Percentiles rank a stretch among this genome's conserved stretches.
Evolutionary conservation across 1,139 yeast species (phyloP).

Genomic region (Magnusiomyces clavatus): DNA sequence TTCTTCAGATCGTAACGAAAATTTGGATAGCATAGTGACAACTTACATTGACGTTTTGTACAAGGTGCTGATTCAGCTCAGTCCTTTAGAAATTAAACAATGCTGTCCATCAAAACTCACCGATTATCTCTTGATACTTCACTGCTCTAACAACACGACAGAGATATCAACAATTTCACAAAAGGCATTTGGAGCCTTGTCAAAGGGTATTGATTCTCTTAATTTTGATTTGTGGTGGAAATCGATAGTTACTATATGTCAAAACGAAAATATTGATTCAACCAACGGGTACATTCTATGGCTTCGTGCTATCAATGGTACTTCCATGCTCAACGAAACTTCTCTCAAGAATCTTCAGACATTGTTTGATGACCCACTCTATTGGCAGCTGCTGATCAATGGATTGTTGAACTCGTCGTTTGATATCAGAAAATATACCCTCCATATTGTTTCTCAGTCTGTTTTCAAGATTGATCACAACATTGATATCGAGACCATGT

Average conservation of each 20-base stretch:
- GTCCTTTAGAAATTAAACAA: not conserved
- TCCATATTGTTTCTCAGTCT: slow-evolving; percentile 59
- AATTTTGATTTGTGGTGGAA: slow-evolving; percentile 14
- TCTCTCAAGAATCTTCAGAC: slow-evolving; percentile 30
- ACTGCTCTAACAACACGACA: slow-evolving; percentile 7
- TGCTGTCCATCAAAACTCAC: slow-evolving; percentile 3
- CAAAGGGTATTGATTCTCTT: slow-evolving; percentile 9
- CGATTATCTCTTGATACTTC: slow-evolving; percentile 7
- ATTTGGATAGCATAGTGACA: not conserved
- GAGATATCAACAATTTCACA: slow-evolving; percentile 12
- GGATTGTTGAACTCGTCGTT: slow-evolving; percentile 54
- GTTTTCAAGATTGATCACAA: slow-evolving; percentile 40
- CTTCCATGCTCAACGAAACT: slow-evolving; percentile 15
- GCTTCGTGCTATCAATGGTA: slow-evolving; percentile 22
- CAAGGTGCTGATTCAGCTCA: slow-evolving; percentile 5
- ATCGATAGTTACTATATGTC: slow-evolving; percentile 5
- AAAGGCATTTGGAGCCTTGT: slow-evolving; percentile 11
- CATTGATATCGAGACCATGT: slow-evolving; percentile 39
- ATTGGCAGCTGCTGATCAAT: slow-evolving; percentile 54
- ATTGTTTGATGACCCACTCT: slow-evolving; percentile 35
- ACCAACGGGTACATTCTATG: slow-evolving; percentile 22
- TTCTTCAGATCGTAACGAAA: not conserved
- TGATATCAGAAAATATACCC: slow-evolving; percentile 64
- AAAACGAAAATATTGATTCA: slow-evolving; percentile 8
- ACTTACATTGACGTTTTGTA: slow-evolving; percentile 9